These are phyloP conservation scores for Diaporthe sp. DNA, from an alignment of 2,329 filamentous ascomycete species.

Conservation along the genomic window DNA sequence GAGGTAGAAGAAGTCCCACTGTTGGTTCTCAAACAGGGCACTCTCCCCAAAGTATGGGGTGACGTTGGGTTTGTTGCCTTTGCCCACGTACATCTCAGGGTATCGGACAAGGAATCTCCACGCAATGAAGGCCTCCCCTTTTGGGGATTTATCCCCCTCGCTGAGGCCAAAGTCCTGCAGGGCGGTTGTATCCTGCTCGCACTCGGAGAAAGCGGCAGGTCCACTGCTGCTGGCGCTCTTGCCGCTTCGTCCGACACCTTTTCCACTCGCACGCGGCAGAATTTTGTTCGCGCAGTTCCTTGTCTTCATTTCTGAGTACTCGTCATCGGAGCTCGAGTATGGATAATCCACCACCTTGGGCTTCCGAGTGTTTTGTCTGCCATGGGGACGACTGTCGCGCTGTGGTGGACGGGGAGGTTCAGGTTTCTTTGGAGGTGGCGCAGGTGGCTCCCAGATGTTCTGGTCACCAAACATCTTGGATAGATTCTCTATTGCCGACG, in stretches of 20 bases:
- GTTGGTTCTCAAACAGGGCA: slow-evolving; percentile 68
- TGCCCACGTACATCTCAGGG: slow-evolving; percentile 71
- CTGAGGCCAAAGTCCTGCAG: slow-evolving; percentile 42
- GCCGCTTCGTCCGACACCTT: neutral
- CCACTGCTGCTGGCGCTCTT: neutral
- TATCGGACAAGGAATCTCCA: slow-evolving; percentile 71
- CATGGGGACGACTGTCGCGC: neutral
- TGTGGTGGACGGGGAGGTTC: neutral
- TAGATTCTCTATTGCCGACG: slow-evolving; percentile 21
- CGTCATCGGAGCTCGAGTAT: slow-evolving; percentile 21
- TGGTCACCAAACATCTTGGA: slow-evolving; percentile 33
- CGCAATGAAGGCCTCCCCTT: slow-evolving; percentile 58
- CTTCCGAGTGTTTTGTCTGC: neutral
- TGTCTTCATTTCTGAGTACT: neutral
- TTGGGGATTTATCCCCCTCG: slow-evolving; percentile 47
- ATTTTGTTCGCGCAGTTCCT: slow-evolving; percentile 16
- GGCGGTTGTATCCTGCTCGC: slow-evolving; percentile 23
- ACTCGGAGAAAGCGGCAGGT: neutral
- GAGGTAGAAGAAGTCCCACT: slow-evolving; percentile 85
- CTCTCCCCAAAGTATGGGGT: slow-evolving; percentile 68
- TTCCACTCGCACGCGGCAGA: neutral
- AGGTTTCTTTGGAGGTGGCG: neutral
- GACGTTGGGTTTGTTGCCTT: slow-evolving; percentile 63
- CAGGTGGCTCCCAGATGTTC: slow-evolving; percentile 33
- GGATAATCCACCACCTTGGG: neutral